Conservation (phyloP, 2,329 filamentous ascomycete species). For the Scedosporium minutisporum region DNA sequence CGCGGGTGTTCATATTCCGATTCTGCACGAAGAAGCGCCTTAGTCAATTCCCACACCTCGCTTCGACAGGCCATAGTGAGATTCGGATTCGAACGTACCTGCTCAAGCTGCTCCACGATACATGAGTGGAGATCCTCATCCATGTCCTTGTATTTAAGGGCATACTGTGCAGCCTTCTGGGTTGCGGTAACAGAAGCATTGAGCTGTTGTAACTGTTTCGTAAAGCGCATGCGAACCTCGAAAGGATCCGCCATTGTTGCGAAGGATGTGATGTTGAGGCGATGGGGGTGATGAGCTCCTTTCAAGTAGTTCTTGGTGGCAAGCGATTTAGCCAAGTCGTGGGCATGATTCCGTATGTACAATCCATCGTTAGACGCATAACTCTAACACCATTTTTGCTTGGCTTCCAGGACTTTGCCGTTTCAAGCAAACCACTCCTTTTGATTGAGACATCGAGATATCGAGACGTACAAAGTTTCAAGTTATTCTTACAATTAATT, state of each 20-base stretch:
- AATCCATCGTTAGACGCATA: background rate
- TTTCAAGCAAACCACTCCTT: background rate
- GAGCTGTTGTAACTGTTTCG: slow-evolving; percentile 75
- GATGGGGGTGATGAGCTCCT: too few relatives aligned
- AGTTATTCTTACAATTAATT: too few relatives aligned
- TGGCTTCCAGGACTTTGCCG: background rate
- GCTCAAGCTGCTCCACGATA: slow-evolving; percentile 90
- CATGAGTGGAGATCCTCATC: slow-evolving; percentile 96
- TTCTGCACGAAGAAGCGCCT: slow-evolving; percentile 21
- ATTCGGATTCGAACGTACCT: slow-evolving; percentile 36
- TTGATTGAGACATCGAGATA: background rate
- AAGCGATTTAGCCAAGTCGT: too few relatives aligned
- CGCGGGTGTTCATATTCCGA: slow-evolving; percentile 93
- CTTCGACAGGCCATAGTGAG: background rate
- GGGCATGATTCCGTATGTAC: background rate
- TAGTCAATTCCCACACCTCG: background rate
- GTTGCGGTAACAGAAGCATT: slow-evolving; percentile 83
- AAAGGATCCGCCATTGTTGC: slow-evolving; percentile 67
- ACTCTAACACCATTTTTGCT: background rate
- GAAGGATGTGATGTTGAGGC: background rate
- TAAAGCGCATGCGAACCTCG: slow-evolving; percentile 97
- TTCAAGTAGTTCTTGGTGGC: too few relatives aligned
- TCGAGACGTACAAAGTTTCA: too few relatives aligned
- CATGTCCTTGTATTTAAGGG: slow-evolving; percentile 86
- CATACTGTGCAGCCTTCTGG: slow-evolving; percentile 90